Evolutionary conservation across 306 rosid genomes (phyloP).

Genomic region (Leucaena leucocephala): DNA sequence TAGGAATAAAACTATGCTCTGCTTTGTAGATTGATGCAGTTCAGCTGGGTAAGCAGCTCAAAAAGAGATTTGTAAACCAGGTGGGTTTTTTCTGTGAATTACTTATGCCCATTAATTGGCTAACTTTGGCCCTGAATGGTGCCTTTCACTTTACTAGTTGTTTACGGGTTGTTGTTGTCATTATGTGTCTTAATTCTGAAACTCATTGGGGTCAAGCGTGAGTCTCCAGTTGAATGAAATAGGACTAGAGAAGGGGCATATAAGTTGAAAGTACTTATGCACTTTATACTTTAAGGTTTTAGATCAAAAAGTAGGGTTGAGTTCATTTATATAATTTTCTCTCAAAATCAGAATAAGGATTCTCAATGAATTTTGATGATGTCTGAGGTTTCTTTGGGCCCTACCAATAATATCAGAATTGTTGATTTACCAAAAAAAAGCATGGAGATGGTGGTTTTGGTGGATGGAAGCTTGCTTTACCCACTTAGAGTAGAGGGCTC

Average conservation of each 20-base stretch:
- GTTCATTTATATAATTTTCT: background rate
- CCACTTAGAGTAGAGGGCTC: background rate
- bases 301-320: background rate
- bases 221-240: background rate
- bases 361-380: background rate
- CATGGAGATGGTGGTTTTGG: background rate
- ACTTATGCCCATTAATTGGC: constrained; percentile 15
- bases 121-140: background rate
- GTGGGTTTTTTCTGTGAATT: constrained; percentile 42
- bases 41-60: constrained; percentile 66
- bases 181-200: background rate
- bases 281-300: background rate
- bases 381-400: background rate
- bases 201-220: background rate
- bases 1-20: constrained; percentile 21
- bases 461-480: background rate
- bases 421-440: background rate
- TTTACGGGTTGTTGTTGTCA: too few species aligned
- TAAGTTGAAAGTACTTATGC: background rate
- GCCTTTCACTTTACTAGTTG: background rate
- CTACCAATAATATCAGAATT: background rate
- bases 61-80: constrained; percentile 72
- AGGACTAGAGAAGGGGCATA: background rate
- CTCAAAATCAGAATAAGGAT: background rate
- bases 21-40: constrained; percentile 85